Evolutionary conservation across 305 asterid genomes (phyloP).

Genomic region (Fraxinus baroniana): DNA sequence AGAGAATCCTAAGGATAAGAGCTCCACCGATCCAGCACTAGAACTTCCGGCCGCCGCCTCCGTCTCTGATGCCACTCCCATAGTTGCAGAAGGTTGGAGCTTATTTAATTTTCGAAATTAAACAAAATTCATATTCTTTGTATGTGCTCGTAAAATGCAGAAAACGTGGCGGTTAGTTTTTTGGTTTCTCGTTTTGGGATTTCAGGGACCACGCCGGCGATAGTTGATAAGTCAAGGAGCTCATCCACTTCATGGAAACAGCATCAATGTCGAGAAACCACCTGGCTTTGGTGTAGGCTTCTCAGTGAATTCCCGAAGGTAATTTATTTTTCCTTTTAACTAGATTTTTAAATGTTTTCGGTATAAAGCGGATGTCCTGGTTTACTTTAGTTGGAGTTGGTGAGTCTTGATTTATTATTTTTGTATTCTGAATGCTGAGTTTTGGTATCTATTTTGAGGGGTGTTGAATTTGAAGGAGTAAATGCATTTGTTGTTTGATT

Average conservation of each 20-base stretch:
- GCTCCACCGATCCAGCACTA: slow-evolving; percentile 62
- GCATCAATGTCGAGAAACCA: slow-evolving; percentile 46
- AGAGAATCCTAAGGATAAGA: slow-evolving; percentile 64
- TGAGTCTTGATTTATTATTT: background rate
- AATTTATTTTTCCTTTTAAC: slow-evolving; percentile 8
- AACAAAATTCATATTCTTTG: background rate
- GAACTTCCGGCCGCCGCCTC: slow-evolving; percentile 40
- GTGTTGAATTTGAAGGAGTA: background rate
- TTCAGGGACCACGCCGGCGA: slow-evolving; percentile 45
- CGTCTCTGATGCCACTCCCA: slow-evolving; percentile 39
- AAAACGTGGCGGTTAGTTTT: slow-evolving; percentile 6
- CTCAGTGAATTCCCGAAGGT: slow-evolving; percentile 66
- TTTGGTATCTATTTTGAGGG: background rate
- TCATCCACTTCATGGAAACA: slow-evolving; percentile 55
- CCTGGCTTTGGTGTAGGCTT: slow-evolving; percentile 80
- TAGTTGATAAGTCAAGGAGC: slow-evolving; percentile 56
- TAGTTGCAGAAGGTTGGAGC: slow-evolving; percentile 42
- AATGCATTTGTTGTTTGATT: background rate
- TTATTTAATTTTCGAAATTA: background rate
- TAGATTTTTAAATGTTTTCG: background rate
- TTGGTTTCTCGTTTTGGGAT: slow-evolving; percentile 17
- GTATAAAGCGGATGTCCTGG: background rate
- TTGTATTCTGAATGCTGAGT: background rate
- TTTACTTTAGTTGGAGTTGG: background rate
- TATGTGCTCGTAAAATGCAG: slow-evolving; percentile 19